phyloP scores from a whole-genome alignment of 352 stramenopile genomes.

The Thalassiosira allenii region DNA sequence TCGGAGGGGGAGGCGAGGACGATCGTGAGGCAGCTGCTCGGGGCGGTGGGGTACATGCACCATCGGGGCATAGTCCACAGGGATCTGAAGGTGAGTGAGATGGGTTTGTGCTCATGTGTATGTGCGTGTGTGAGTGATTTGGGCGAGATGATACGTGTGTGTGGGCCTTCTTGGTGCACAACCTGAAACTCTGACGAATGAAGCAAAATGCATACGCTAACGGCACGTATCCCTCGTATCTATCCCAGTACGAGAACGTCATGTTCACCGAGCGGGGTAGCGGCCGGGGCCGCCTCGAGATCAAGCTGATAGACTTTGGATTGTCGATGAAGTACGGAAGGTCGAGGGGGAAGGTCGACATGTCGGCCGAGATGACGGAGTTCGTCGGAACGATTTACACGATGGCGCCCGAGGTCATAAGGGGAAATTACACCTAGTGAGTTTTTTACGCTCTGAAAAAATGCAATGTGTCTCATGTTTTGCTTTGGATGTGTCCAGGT shows the following conservation, averaged over 20 bases:
- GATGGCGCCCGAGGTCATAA: slow-evolving; percentile 23
- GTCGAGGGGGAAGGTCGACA: background rate
- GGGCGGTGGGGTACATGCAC: slow-evolving; percentile 92
- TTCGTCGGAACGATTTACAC: slow-evolving; percentile 27
- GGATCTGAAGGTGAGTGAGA: slow-evolving; percentile 90
- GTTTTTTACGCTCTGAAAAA: too few relatives aligned
- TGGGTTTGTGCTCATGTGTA: slow-evolving; percentile 1
- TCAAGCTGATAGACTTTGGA: slow-evolving; percentile 55
- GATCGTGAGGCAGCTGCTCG: slow-evolving; percentile 90
- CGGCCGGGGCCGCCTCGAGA: slow-evolving; percentile 11
- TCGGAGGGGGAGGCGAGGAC: slow-evolving; percentile 92
- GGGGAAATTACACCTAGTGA: slow-evolving; percentile 2
- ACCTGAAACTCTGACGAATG: background rate
- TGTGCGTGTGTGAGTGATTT: background rate
- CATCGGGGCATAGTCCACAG: slow-evolving; percentile 90
- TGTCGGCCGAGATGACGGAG: slow-evolving; percentile 4
- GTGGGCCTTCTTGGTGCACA: background rate
- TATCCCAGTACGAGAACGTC: slow-evolving; percentile 48
- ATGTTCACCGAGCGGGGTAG: slow-evolving; percentile 25
- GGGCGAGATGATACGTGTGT: background rate
- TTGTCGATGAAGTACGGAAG: slow-evolving; percentile 38
- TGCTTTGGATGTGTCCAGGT: too few relatives aligned
- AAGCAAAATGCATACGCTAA: background rate
- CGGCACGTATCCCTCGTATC: too few relatives aligned
- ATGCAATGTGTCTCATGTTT: too few relatives aligned